Evolutionary conservation across 2,329 filamentous ascomycete species (phyloP), one percentile per base, ranked within the genome.

Genomic region (Colletotrichum acutatum): DNA sequence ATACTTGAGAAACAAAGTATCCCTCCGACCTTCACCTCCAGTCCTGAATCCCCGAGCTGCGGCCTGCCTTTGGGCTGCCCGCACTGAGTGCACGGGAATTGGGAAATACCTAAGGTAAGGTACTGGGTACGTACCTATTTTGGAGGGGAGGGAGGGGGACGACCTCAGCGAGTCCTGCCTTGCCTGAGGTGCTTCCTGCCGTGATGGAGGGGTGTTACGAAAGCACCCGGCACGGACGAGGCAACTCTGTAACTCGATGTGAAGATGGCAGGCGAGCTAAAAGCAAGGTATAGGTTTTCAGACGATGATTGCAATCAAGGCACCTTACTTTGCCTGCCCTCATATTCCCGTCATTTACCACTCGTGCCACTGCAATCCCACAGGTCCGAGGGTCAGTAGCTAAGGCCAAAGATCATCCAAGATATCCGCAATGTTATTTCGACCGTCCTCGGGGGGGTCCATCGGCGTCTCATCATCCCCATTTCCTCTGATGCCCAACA

Each of bases 191-290:
- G 32, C 32, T 34, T 34, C 32, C 32, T 42, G 37, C 37, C 26
- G 32, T 59, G 52, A 68, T 68, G 65, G 69, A 72, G 52, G 66
- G 58, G 69, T 64, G 69, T 68, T 64, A 64, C 69, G 66, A 72
- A 64, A 68, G 65, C 59, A 52, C 59, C 34, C 42, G 37, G 58
- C 30, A 54, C 62, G 56, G 63, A 60, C 62, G 68, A 71, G 66
- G 68, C 65, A 69, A 69, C 52, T 71, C 65, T 71, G 65, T 68
- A 71, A 71, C 69, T 68, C 49, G 65, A 58, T 57, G 52, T 71
- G 69, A 67, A 68, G 57, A 71, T 68, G 69, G 58, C 69, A 72
- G 69, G 65, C 65, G 32, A 71, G 68, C 68, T 61, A 56, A 49
- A 61, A 42, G 3, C 37, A 42, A 42, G 26, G 32, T 26, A 32